Percentiles rank a stretch among this genome's conserved stretches.
Evolutionary conservation across 352 stramenopile genomes (phyloP).

Genomic region (Phytophthora gonapodyides): DNA sequence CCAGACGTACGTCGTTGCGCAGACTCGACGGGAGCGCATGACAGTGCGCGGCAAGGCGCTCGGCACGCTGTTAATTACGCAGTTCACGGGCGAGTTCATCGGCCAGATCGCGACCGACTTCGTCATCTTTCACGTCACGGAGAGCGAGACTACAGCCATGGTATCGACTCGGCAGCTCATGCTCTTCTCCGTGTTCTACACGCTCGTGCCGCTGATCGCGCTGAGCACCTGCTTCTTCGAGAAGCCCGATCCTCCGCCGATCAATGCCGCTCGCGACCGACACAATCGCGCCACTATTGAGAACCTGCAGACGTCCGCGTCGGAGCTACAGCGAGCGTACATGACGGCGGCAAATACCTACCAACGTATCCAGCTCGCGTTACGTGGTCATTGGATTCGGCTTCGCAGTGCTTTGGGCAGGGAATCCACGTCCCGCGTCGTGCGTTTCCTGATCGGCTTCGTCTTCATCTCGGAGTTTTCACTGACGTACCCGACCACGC

Average conservation of each 20-base stretch:
- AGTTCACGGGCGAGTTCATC: slow-evolving; percentile 43
- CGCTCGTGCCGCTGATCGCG: slow-evolving; percentile 41
- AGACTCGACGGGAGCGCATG: slow-evolving; percentile 40
- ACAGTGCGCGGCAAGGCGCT: slow-evolving; percentile 38
- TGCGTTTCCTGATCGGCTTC: slow-evolving; percentile 47
- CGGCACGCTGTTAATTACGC: slow-evolving; percentile 38
- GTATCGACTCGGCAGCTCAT: slow-evolving; percentile 38
- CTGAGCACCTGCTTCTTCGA: slow-evolving; percentile 48
- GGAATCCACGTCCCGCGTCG: slow-evolving; percentile 42
- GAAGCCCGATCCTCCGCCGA: slow-evolving; percentile 34
- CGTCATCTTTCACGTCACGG: slow-evolving; percentile 36
- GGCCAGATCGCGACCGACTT: slow-evolving; percentile 39
- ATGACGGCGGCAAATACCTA: slow-evolving; percentile 29
- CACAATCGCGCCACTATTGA: slow-evolving; percentile 22
- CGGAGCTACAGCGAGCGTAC: slow-evolving; percentile 18
- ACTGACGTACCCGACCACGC: slow-evolving; percentile 41
- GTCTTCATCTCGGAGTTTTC: slow-evolving; percentile 59
- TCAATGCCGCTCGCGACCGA: slow-evolving; percentile 32
- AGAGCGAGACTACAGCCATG: slow-evolving; percentile 17
- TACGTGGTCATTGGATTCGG: slow-evolving; percentile 39
- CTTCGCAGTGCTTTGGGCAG: slow-evolving; percentile 41
- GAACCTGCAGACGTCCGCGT: slow-evolving; percentile 29
- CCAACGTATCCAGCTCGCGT: slow-evolving; percentile 28
- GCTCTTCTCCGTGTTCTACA: slow-evolving; percentile 46
- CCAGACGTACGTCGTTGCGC: slow-evolving; percentile 50